Conservation (phyloP, 2,329 filamentous ascomycete species). For the Fusarium luffae region DNA sequence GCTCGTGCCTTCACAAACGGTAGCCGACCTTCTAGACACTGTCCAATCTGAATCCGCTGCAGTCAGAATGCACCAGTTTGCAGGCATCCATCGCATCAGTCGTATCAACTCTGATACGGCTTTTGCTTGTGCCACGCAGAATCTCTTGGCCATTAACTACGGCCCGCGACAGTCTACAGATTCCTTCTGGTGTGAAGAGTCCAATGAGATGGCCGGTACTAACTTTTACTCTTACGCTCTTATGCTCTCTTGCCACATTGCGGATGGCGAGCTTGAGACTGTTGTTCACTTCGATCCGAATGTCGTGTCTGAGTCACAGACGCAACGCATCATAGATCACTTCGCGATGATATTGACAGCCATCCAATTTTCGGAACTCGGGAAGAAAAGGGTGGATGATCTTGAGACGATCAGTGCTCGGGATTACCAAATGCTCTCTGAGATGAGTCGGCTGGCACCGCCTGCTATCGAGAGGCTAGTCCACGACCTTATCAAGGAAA, state of each 20-base stretch:
- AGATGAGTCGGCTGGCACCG: neutral
- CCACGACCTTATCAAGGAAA: slow-evolving; percentile 7
- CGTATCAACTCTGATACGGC: slow-evolving; percentile 23
- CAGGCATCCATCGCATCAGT: slow-evolving; percentile 38
- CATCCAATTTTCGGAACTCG: neutral
- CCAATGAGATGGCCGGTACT: slow-evolving; percentile 39
- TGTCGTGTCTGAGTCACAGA: slow-evolving; percentile 16
- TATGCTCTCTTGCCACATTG: slow-evolving; percentile 41
- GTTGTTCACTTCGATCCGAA: slow-evolving; percentile 36
- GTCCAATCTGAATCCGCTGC: slow-evolving; percentile 29
- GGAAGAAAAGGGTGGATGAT: neutral
- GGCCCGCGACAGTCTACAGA: slow-evolving; percentile 9
- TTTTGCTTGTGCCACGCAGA: slow-evolving; percentile 36
- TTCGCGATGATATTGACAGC: slow-evolving; percentile 27
- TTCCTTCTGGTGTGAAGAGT: slow-evolving; percentile 33
- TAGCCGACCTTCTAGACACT: slow-evolving; percentile 10
- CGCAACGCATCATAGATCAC: slow-evolving; percentile 33
- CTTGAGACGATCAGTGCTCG: slow-evolving; percentile 2
- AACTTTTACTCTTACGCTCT: slow-evolving; percentile 43
- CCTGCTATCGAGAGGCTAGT: neutral
- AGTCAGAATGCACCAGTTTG: slow-evolving; percentile 23
- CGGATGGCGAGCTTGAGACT: slow-evolving; percentile 28
- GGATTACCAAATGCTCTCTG: slow-evolving; percentile 5
- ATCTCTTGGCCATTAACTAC: slow-evolving; percentile 39
- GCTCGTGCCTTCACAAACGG: neutral